Base-by-base conservation (phyloP, 495 filamentous ascomycete genomes). In the Beverwykella pulmonaria region DNA sequence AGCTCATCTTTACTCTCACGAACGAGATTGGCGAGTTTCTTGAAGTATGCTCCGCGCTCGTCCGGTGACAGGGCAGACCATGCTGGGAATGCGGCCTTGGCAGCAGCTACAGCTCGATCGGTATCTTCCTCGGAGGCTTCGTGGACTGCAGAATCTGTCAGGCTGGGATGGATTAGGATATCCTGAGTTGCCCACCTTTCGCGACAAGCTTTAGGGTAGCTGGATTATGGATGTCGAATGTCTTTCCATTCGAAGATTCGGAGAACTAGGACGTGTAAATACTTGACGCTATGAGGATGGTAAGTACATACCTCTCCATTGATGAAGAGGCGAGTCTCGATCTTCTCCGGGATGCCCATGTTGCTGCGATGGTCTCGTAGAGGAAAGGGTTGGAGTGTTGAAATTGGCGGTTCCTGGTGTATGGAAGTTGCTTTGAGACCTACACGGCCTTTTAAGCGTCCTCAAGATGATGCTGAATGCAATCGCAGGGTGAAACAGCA, bases 101-200 rank as follows among this genome's bases (percentile, higher is more conserved):
- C 87, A 15, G 86, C 81, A 3, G 80, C 80, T 1, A 88, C 84
- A 15, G 86, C 86, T 1, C 69, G 73, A 73, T 88, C 80, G 65
- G 83, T 79, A 66, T 90, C 85, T 4, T 80, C 71, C 34, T 74
- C 75, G 15, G 69, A 80, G 14, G 84, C 82, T 69, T 82, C 79
- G 50, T 79, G 75, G 54, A 85, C 73, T 78, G 61, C 5, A 67
- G 29, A n/a, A 59, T 48, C 52, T 61, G 52, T 61, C 53, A 54
- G 44, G 3, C 25, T 27, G 1, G n/a, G 49, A 19, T n/a, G 15
- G 7, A 14, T 15, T 12, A 23, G 2, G 22, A 53, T 10, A n/a
- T 10, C 2, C 32, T 30, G 58, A 23, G 15, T 6, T 29, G 41
- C 39, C 17, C 59, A 67, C 80, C 79, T 60, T 81, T 65, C 15